Conservation (phyloP, 2,329 filamentous ascomycete genomes). For the Zarea fungicola region DNA sequence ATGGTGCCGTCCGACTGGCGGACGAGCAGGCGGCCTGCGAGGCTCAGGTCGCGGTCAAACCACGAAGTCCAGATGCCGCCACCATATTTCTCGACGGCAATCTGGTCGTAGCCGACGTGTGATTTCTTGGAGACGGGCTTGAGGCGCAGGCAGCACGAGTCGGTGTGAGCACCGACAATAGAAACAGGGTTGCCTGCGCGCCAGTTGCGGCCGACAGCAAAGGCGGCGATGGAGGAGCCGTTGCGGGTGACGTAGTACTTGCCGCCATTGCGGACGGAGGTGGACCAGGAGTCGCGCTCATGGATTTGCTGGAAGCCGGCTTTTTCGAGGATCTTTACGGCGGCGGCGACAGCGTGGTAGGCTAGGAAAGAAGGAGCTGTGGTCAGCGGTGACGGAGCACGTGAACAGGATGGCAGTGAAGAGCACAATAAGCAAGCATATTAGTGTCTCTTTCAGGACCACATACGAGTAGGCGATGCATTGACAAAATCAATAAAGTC, state of each 20-base stretch:
- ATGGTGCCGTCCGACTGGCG: constrained; percentile 67
- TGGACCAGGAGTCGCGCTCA: constrained; percentile 86
- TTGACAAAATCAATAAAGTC: constrained; percentile 94
- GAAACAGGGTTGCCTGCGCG: constrained; percentile 82
- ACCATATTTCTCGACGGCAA: constrained; percentile 94
- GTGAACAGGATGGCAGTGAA: constrained; percentile 16
- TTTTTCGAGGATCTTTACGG: constrained; percentile 68
- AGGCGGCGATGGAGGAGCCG: constrained; percentile 85
- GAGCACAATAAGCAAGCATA: not conserved
- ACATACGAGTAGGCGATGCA: constrained; percentile 83
- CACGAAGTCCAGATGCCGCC: constrained; percentile 97
- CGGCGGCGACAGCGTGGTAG: constrained; percentile 85
- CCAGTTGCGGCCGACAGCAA: constrained; percentile 88
- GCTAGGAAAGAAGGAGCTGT: constrained; percentile 53
- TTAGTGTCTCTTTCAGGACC: too few relatives aligned
- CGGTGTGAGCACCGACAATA: constrained; percentile 94
- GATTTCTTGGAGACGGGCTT: constrained; percentile 93
- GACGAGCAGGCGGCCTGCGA: constrained; percentile 85
- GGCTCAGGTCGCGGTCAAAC: constrained; percentile 92
- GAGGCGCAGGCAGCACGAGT: constrained; percentile 84
- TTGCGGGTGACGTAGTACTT: constrained; percentile 97
- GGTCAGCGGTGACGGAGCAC: constrained; percentile 5
- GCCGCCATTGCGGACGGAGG: constrained; percentile 73
- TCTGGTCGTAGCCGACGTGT: constrained; percentile 81
- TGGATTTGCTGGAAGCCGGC: constrained; percentile 85